Conservation (phyloP, 2,329 filamentous ascomycete species). For the Xylariaceae sp. region DNA sequence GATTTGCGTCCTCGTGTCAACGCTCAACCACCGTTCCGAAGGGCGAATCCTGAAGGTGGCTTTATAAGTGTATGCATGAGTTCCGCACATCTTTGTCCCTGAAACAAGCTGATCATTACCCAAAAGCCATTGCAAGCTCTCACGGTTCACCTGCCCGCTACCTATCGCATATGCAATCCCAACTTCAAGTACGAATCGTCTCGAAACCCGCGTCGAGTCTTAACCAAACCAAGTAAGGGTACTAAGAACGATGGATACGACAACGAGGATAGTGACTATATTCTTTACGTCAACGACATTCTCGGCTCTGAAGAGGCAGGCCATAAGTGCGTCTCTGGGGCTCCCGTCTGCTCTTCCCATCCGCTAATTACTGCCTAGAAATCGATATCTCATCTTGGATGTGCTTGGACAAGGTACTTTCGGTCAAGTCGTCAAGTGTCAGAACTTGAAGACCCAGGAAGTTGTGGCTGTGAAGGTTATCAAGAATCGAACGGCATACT, state of each 20-base stretch:
- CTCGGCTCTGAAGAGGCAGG: slow-evolving; percentile 95
- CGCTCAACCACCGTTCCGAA: slow-evolving; percentile 80
- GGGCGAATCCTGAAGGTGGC: slow-evolving; percentile 92
- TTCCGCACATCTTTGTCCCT: slow-evolving; percentile 1
- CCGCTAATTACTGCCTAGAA: slow-evolving; percentile 45
- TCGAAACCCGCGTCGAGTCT: slow-evolving; percentile 86
- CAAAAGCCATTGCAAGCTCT: slow-evolving; percentile 86
- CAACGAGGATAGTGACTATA: slow-evolving; percentile 98
- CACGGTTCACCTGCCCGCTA: slow-evolving; percentile 86
- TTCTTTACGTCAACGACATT: slow-evolving; percentile 98
- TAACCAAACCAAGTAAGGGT: slow-evolving; percentile 98
- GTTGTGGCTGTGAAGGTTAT: slow-evolving; percentile 99
- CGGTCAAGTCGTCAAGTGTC: slow-evolving; percentile 97
- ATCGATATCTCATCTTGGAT: slow-evolving; percentile 94
- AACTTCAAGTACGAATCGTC: slow-evolving; percentile 99
- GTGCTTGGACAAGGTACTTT: slow-evolving; percentile 97
- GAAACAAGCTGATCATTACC: slow-evolving; percentile 7
- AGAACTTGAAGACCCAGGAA: slow-evolving; percentile 96
- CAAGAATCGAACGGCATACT: slow-evolving; percentile 98
- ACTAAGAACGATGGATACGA: slow-evolving; percentile 98
- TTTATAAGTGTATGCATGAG: slow-evolving; percentile 82
- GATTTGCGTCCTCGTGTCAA: slow-evolving; percentile 83
- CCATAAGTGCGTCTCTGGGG: slow-evolving; percentile 67
- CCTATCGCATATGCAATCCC: slow-evolving; percentile 97
- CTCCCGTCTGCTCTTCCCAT: slow-evolving; percentile 1